Percentiles rank a stretch among this genome's conserved stretches.
phyloP scores from a whole-genome alignment of 2,329 filamentous ascomycete species.

The Colletotrichum plurivorum region DNA sequence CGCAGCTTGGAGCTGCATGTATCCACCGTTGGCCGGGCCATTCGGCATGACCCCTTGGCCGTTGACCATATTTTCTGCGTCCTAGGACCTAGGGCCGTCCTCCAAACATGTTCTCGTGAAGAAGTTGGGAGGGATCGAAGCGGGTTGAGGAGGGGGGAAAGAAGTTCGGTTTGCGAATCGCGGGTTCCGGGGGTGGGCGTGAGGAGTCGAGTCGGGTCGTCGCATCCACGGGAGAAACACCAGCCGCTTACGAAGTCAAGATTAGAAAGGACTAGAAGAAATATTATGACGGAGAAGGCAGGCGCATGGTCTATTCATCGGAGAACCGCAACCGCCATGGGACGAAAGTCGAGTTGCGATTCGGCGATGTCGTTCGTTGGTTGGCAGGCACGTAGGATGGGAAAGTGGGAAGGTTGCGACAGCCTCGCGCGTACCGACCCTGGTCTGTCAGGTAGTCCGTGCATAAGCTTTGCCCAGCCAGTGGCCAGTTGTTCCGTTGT shows the following conservation, averaged over 20 bases:
- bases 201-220: background rate
- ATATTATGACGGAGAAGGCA: background rate
- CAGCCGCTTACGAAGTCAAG: background rate
- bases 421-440: conserved; percentile 41
- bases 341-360: conserved; percentile 25
- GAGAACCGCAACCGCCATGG: conserved; percentile 9
- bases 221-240: conserved; percentile 10
- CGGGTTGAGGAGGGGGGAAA: background rate
- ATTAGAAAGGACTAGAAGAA: background rate
- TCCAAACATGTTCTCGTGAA: conserved; percentile 36
- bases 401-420: conserved; percentile 41
- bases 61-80: conserved; percentile 32
- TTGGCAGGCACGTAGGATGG: background rate
- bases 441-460: conserved; percentile 36
- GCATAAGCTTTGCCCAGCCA: conserved; percentile 35
- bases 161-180: conserved; percentile 21
- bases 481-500: conserved; percentile 39
- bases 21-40: conserved; percentile 38
- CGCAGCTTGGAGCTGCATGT: conserved; percentile 34
- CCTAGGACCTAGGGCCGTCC: conserved; percentile 22
- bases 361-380: conserved; percentile 33
- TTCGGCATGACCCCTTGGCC: conserved; percentile 34
- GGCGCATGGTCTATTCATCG: conserved; percentile 9
- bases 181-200: conserved; percentile 1
- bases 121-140: conserved; percentile 1